Conservation (phyloP, 1,284 basidiomycete genomes). For the Cryptococcus sp. region DNA sequence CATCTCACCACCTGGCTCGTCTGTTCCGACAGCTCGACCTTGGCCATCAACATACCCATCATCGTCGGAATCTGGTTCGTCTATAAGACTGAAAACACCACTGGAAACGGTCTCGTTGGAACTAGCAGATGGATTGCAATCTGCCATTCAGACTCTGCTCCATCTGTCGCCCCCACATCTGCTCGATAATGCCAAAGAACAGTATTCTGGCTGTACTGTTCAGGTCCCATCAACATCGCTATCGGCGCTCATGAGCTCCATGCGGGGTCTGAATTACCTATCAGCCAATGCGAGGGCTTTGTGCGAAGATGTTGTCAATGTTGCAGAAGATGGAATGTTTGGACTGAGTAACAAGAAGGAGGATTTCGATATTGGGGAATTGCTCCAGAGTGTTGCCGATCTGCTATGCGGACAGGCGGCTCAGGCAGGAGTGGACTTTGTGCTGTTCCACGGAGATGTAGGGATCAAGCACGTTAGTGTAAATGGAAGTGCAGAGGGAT, state of each 20-base stretch:
- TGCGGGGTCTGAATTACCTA: conserved; percentile 87
- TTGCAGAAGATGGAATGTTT: background rate
- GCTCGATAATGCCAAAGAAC: conserved; percentile 85
- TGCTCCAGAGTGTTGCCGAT: conserved; percentile 73
- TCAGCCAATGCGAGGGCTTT: conserved; percentile 61
- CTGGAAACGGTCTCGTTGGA: conserved; percentile 55
- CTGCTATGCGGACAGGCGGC: conserved; percentile 78
- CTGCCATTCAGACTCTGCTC: conserved; percentile 79
- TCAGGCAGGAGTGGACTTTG: conserved; percentile 75
- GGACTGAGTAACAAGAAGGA: conserved; percentile 15
- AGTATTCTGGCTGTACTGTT: conserved; percentile 78
- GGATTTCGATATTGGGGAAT: conserved; percentile 63
- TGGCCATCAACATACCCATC: background rate
- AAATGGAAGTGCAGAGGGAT: conserved; percentile 73
- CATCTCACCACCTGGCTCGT: background rate
- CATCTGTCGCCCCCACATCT: conserved; percentile 81
- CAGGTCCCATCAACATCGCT: conserved; percentile 79
- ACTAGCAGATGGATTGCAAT: conserved; percentile 79
- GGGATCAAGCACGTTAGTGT: conserved; percentile 78
- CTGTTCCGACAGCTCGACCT: background rate
- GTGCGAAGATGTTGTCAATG: conserved; percentile 5
- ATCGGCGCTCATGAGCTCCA: conserved; percentile 78
- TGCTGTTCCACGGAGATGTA: conserved; percentile 80
- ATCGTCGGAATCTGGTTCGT: conserved; percentile 3
- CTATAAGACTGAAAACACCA: conserved; percentile 15